Percentiles rank a stretch among this genome's conserved stretches.
Evolutionary conservation across 2,329 filamentous ascomycete species (phyloP).

Genomic region (Tolypocladium amazonense): DNA sequence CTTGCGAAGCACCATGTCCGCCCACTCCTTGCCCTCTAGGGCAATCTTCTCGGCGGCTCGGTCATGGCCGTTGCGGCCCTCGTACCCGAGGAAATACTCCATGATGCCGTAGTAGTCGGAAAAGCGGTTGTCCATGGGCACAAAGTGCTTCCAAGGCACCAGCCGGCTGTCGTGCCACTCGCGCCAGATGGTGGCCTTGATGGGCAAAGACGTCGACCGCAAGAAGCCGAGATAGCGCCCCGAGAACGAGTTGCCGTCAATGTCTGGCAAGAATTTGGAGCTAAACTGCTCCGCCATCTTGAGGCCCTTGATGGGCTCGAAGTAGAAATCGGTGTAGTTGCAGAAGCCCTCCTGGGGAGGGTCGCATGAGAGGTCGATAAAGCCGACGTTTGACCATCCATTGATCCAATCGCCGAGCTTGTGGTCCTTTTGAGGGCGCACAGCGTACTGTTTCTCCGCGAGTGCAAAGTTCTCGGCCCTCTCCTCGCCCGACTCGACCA

Average conservation of each 20-base stretch:
- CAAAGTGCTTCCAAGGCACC: conserved; percentile 69
- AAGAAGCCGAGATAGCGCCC: conserved; percentile 62
- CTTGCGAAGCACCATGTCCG: conserved; percentile 53
- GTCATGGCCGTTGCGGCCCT: conserved; percentile 38
- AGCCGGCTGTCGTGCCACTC: conserved; percentile 75
- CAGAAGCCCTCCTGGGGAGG: conserved; percentile 27
- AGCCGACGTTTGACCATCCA: conserved; percentile 37
- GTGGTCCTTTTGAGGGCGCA: conserved; percentile 33
- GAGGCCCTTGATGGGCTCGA: conserved; percentile 25
- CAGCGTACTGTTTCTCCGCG: conserved; percentile 33
- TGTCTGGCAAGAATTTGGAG: conserved; percentile 62
- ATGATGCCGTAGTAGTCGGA: conserved; percentile 62
- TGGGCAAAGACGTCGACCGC: conserved; percentile 55
- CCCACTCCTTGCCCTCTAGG: conserved; percentile 55
- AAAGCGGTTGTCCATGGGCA: conserved; percentile 68
- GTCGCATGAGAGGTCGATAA: conserved; percentile 44
- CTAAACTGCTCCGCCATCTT: conserved; percentile 42
- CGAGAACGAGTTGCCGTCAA: conserved; percentile 65
- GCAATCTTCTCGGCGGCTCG: conserved; percentile 53
- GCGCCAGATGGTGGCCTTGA: conserved; percentile 68
- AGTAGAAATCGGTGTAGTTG: conserved; percentile 38
- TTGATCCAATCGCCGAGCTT: conserved; percentile 39
- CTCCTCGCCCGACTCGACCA: conserved; percentile 33
- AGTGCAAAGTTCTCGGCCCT: conserved; percentile 42
- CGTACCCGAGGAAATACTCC: conserved; percentile 62